phyloP scores from a whole-genome alignment of 164 flowering plant genomes.

The Malania oleifera region DNA sequence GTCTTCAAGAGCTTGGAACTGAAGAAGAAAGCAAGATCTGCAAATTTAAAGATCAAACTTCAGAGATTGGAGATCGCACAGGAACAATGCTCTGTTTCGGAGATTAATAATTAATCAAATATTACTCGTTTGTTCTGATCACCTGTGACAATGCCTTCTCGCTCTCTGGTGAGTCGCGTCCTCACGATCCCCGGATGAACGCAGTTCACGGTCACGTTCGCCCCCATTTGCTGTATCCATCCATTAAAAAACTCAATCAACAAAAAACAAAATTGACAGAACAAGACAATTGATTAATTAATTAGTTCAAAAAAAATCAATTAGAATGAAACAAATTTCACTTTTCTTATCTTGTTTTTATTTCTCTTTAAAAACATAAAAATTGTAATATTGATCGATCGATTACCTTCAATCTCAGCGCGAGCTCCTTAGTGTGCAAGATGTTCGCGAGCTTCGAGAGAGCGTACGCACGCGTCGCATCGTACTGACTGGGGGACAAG shows the following conservation, averaged over 20 bases:
- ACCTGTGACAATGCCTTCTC: conserved; percentile 90
- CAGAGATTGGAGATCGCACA: no score
- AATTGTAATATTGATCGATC: not conserved
- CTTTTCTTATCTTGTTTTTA: conserved; percentile 3
- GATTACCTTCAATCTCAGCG: conserved; percentile 57
- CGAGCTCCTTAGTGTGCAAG: conserved; percentile 74
- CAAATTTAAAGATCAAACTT: conserved; percentile 6
- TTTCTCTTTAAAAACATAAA: not conserved
- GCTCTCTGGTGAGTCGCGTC: conserved; percentile 91
- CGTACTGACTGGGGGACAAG: conserved; percentile 45
- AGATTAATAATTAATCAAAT: no score
- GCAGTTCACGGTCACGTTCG: conserved; percentile 80
- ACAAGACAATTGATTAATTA: not conserved
- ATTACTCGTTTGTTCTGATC: not conserved
- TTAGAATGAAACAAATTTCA: conserved; percentile 13
- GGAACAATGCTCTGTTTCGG: no score
- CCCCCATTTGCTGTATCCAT: conserved; percentile 61
- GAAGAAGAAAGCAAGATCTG: conserved; percentile 75
- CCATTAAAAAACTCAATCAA: not conserved
- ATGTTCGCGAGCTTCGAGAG: conserved; percentile 94
- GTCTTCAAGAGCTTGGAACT: conserved; percentile 85
- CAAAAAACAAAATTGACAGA: conserved; percentile 1
- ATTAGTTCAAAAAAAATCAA: not conserved
- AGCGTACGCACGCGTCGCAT: conserved; percentile 90
- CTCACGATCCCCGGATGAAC: conserved; percentile 94